phyloP scores from a whole-genome alignment of 768 basidiomycete genomes.

The Solioccasus polychromus region DNA sequence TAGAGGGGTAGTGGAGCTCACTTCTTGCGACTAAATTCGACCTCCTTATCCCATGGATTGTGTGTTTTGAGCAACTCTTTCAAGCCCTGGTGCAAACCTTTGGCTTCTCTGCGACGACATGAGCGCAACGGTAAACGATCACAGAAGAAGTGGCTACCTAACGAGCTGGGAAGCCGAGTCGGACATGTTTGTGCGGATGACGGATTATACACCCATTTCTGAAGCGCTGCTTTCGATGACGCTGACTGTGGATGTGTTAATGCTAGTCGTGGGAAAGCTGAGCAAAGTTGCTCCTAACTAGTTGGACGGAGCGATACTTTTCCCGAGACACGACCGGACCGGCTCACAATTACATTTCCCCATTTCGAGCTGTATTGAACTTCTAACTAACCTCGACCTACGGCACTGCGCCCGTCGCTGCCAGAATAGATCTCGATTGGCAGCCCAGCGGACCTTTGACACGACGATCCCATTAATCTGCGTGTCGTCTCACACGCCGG shows the following conservation, averaged over 20 bases:
- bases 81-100: conserved; percentile 65
- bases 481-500: conserved; percentile 1
- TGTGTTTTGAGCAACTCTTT: conserved; percentile 72
- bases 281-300: too few species aligned
- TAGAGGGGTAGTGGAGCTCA: too few species aligned
- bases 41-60: conserved; percentile 80
- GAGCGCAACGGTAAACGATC: neutral
- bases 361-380: too few species aligned
- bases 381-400: too few species aligned
- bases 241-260: conserved; percentile 9
- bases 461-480: too few species aligned
- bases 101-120: conserved; percentile 63
- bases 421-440: conserved; percentile 3
- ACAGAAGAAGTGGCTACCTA: conserved; percentile 22
- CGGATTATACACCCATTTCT: conserved; percentile 26
- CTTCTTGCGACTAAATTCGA: conserved; percentile 86
- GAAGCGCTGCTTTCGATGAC: too few species aligned
- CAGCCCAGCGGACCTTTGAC: too few species aligned
- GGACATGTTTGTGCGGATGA: conserved; percentile 32
- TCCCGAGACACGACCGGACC: too few species aligned
- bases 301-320: too few species aligned
- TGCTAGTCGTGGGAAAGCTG: conserved; percentile 23
- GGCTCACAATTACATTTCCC: too few species aligned
- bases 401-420: neutral
- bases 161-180: conserved; percentile 40